A percentile compares a stretch with the other conserved stretches of the same genome.
Conservation (phyloP, 441 rosid species). For the Pelargonium hybrid region DNA sequence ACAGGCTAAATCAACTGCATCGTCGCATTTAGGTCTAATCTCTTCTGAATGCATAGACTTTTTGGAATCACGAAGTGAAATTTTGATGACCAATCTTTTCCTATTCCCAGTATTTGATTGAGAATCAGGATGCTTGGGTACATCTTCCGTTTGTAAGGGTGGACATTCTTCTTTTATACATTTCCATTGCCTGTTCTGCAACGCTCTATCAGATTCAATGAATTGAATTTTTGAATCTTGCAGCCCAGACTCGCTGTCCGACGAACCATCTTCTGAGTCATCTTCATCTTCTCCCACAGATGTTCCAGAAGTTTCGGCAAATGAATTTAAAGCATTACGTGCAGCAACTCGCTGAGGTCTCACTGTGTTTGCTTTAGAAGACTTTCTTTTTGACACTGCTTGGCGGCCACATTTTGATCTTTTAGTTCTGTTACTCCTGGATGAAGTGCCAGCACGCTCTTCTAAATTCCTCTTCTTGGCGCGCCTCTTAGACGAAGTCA, state of each 20-base stretch:
- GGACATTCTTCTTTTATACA: constrained; percentile 15
- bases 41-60: constrained; percentile 34
- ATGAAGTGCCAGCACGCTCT: constrained; percentile 35
- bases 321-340: constrained; percentile 55
- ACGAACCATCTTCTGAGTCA: constrained; percentile 39
- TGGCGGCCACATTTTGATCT: constrained; percentile 30
- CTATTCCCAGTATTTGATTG: constrained; percentile 38
- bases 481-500: constrained; percentile 43
- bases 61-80: constrained; percentile 42
- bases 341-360: constrained; percentile 76
- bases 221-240: constrained; percentile 21
- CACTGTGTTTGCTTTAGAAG: constrained; percentile 36
- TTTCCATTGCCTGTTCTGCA: constrained; percentile 26
- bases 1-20: constrained; percentile 24
- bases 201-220: constrained; percentile 28
- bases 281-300: constrained; percentile 46
- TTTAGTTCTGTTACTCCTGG: constrained; percentile 33
- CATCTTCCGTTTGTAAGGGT: constrained; percentile 8
- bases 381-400: constrained; percentile 39
- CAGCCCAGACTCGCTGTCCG: constrained; percentile 31
- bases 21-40: constrained; percentile 21
- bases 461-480: constrained; percentile 48
- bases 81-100: constrained; percentile 52
- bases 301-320: constrained; percentile 55
- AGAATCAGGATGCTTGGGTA: constrained; percentile 30